phyloP scores from a whole-genome alignment of 2,329 filamentous ascomycete species.

The Plenodomus lindquistii region DNA sequence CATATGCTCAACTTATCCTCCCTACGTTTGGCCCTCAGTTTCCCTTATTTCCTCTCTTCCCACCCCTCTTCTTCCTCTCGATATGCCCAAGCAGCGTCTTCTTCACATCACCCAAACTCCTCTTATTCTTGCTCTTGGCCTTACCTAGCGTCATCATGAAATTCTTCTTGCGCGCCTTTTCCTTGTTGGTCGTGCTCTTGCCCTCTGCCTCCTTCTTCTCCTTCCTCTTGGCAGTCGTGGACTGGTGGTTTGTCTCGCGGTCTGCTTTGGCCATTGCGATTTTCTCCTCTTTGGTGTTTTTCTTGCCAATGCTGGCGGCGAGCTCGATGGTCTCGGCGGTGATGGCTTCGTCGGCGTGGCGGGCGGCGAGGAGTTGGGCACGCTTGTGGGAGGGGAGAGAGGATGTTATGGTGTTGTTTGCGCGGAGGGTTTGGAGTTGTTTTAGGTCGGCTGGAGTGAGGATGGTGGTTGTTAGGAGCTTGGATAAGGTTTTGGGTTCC shows the following conservation, averaged over 20 bases:
- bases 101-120: conserved; percentile 83
- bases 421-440: conserved; percentile 86
- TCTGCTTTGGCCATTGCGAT: conserved; percentile 81
- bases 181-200: conserved; percentile 96
- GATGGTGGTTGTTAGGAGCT: conserved; percentile 88
- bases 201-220: conserved; percentile 85
- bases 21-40: conserved; percentile 9
- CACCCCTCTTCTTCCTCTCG: conserved; percentile 80
- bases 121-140: conserved; percentile 93
- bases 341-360: conserved; percentile 83
- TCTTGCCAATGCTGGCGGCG: conserved; percentile 74
- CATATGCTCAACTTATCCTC: neutral
- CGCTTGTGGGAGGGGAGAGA: conserved; percentile 53
- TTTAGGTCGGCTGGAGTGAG: conserved; percentile 95
- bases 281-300: conserved; percentile 87
- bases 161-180: conserved; percentile 97
- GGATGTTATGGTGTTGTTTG: conserved; percentile 72
- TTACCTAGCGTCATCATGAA: conserved; percentile 98
- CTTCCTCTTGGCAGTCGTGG: conserved; percentile 79
- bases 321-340: conserved; percentile 93
- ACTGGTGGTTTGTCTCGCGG: conserved; percentile 82
- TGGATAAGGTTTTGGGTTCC: conserved; percentile 50
- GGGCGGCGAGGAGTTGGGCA: conserved; percentile 47
- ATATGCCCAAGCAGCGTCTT: conserved; percentile 81
- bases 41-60: conserved; percentile 71